These are phyloP conservation scores for Ophiocordyceps camponoti-floridani DNA, from an alignment of 2,329 filamentous ascomycete species.

Conservation along the genomic window DNA sequence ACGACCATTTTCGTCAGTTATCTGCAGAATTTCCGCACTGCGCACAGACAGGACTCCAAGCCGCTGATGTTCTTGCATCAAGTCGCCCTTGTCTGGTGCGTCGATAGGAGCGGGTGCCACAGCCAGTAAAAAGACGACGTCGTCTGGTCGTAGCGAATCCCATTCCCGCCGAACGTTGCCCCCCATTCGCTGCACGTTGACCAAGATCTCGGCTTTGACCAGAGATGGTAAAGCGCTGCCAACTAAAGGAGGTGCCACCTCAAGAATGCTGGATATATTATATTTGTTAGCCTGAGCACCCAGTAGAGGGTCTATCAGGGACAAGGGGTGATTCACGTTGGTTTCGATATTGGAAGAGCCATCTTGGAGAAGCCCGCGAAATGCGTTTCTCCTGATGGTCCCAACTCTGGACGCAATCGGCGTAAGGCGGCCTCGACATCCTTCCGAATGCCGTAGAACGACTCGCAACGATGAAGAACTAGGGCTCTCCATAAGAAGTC, in stretches of 20 bases:
- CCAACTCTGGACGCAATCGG: slow-evolving; percentile 53
- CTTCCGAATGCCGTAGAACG: slow-evolving; percentile 85
- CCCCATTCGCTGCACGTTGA: slow-evolving; percentile 68
- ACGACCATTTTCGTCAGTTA: slow-evolving; percentile 71
- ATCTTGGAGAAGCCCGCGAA: slow-evolving; percentile 84
- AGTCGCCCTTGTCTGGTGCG: slow-evolving; percentile 31
- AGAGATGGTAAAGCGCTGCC: slow-evolving; percentile 69
- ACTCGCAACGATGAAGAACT: slow-evolving; percentile 71
- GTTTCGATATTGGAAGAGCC: slow-evolving; percentile 73
- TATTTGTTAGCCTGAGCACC: neutral
- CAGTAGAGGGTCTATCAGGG: neutral
- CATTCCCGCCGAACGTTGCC: slow-evolving; percentile 68
- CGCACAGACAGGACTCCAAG: slow-evolving; percentile 55
- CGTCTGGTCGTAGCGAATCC: slow-evolving; percentile 73
- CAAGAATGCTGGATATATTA: slow-evolving; percentile 40
- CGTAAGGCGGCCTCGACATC: slow-evolving; percentile 74
- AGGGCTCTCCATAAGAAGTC: slow-evolving; percentile 97
- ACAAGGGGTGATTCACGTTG: slow-evolving; percentile 28
- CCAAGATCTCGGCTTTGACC: slow-evolving; percentile 68
- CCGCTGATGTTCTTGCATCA: slow-evolving; percentile 32
- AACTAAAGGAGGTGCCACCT: slow-evolving; percentile 67
- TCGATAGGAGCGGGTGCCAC: slow-evolving; percentile 44
- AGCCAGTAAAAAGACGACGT: slow-evolving; percentile 75
- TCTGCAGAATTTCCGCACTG: slow-evolving; percentile 68
- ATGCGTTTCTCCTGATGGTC: slow-evolving; percentile 43